These are phyloP conservation scores for Annulohypoxylon moriforme DNA, from an alignment of 495 filamentous ascomycete species.

Conservation along the genomic window DNA sequence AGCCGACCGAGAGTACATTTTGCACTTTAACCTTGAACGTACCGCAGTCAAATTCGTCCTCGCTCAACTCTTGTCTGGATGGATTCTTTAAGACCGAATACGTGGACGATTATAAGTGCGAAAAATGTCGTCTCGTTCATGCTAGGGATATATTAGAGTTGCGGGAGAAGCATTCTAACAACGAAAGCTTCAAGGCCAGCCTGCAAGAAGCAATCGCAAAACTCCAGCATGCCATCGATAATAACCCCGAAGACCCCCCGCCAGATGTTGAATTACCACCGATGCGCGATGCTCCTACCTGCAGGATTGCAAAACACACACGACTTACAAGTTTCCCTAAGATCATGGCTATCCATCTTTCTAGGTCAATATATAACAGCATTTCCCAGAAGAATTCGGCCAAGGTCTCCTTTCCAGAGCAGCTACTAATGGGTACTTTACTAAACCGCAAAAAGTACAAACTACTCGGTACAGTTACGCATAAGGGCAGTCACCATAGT, in stretches of 20 bases:
- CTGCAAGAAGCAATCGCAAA: slow-evolving; percentile 60
- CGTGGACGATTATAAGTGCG: slow-evolving; percentile 97
- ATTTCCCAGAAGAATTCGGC: slow-evolving; percentile 91
- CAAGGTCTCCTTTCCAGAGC: slow-evolving; percentile 91
- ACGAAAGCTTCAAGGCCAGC: slow-evolving; percentile 61
- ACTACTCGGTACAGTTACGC: slow-evolving; percentile 87
- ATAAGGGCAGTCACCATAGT: slow-evolving; percentile 95
- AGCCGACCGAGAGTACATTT: slow-evolving; percentile 82
- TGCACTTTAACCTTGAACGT: slow-evolving; percentile 94
- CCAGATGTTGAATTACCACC: slow-evolving; percentile 81
- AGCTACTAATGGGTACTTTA: slow-evolving; percentile 81
- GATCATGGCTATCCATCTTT: slow-evolving; percentile 90
- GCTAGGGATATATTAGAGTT: slow-evolving; percentile 59
- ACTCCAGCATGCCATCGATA: slow-evolving; percentile 71
- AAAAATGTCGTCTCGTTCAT: slow-evolving; percentile 87
- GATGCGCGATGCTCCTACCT: slow-evolving; percentile 75
- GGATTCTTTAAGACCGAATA: slow-evolving; percentile 92
- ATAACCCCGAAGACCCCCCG: slow-evolving; percentile 80
- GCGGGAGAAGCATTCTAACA: slow-evolving; percentile 53
- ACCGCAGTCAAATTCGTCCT: slow-evolving; percentile 70
- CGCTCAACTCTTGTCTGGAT: slow-evolving; percentile 79
- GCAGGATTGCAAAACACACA: slow-evolving; percentile 85
- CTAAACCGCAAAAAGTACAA: slow-evolving; percentile 82
- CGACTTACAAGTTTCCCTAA: slow-evolving; percentile 88
- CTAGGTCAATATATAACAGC: slow-evolving; percentile 86